phyloP scores from a whole-genome alignment of 106 monocot species.

The Vanilla planifolia region DNA sequence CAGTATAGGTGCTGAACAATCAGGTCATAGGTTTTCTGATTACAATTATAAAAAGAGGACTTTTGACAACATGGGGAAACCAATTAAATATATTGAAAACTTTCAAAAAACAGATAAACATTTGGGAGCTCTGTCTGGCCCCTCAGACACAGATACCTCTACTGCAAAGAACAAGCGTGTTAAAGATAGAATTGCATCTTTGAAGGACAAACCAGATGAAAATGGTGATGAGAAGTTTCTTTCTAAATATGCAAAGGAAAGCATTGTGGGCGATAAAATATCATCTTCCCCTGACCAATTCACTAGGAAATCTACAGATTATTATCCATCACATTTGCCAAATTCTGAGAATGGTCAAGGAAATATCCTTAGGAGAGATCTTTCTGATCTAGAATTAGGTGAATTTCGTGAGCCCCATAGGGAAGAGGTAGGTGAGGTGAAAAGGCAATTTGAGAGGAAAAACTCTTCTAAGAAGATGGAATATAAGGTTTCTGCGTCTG shows the following conservation, averaged over 20 bases:
- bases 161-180: constrained; percentile 9
- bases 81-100: constrained; percentile 19
- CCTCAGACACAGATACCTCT: constrained; percentile 23
- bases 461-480: constrained; percentile 46
- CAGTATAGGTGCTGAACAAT: constrained; percentile 20
- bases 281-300: constrained; percentile 22
- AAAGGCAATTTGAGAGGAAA: constrained; percentile 46
- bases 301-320: constrained; percentile 25
- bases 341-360: constrained; percentile 16
- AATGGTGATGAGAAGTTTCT: constrained; percentile 21
- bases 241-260: constrained; percentile 22
- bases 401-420: constrained; percentile 73
- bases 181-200: constrained; percentile 12
- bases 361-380: constrained; percentile 54
- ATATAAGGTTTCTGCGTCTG: constrained; percentile 19
- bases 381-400: constrained; percentile 87
- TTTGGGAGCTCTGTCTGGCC: constrained; percentile 18
- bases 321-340: constrained; percentile 12
- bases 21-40: constrained; percentile 17
- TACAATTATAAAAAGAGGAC: constrained; percentile 20
- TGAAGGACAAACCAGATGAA: constrained; percentile 33
- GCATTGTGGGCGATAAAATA: constrained; percentile 15
- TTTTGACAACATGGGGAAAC: constrained; percentile 20
- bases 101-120: constrained; percentile 23
- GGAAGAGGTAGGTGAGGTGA: constrained; percentile 23